These are phyloP conservation scores for Fraxinus americana DNA, from an alignment of 257 asterid genomes.

Conservation along the genomic window DNA sequence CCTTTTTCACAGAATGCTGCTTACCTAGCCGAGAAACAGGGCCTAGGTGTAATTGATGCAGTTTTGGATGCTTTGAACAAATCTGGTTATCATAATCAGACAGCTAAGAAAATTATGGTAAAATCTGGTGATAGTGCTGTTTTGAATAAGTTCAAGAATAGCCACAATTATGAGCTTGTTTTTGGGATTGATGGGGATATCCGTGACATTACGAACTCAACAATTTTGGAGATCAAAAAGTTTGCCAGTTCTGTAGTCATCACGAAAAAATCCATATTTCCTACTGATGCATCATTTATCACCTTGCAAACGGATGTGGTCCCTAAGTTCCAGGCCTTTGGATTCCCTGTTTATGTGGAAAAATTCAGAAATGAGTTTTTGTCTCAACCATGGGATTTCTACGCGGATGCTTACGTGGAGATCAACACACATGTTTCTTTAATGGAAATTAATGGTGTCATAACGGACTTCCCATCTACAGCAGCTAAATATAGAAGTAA, in stretches of 20 bases:
- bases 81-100: slow-evolving; percentile 54
- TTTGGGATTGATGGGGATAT: slow-evolving; percentile 54
- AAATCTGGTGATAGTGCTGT: slow-evolving; percentile 68
- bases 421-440: slow-evolving; percentile 35
- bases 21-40: slow-evolving; percentile 68
- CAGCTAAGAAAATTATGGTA: slow-evolving; percentile 61
- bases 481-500: slow-evolving; percentile 78
- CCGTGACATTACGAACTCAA: slow-evolving; percentile 58
- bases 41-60: slow-evolving; percentile 63
- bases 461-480: slow-evolving; percentile 73
- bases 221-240: slow-evolving; percentile 58
- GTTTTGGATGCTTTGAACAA: slow-evolving; percentile 57
- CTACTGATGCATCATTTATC: slow-evolving; percentile 33
- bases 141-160: slow-evolving; percentile 46
- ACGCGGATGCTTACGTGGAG: slow-evolving; percentile 74
- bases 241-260: slow-evolving; percentile 71
- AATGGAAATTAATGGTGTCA: slow-evolving; percentile 51
- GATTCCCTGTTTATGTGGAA: slow-evolving; percentile 60
- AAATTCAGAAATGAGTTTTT: slow-evolving; percentile 68
- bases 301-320: slow-evolving; percentile 49
- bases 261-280: slow-evolving; percentile 56
- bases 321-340: slow-evolving; percentile 50
- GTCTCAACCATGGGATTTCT: slow-evolving; percentile 91
- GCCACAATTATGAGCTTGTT: slow-evolving; percentile 59
- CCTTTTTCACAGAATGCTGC: slow-evolving; percentile 65